Evolutionary conservation across 2,329 filamentous ascomycete species (phyloP).

Genomic region (Arthrobotrys sinensis): DNA sequence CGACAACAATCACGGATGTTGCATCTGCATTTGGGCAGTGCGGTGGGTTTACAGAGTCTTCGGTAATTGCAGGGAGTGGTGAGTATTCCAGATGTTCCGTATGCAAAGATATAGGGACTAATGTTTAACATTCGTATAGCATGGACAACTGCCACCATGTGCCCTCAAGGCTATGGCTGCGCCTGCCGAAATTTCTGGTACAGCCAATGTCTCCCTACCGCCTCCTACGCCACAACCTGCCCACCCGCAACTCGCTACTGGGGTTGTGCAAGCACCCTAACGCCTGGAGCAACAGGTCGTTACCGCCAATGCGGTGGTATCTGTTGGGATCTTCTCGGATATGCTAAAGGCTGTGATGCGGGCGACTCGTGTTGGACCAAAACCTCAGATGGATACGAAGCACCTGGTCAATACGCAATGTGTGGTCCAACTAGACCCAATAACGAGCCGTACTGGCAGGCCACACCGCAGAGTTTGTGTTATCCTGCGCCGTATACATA

Average conservation of each 20-base stretch:
- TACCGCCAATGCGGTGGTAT: conserved; percentile 49
- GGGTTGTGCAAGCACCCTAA: conserved; percentile 44
- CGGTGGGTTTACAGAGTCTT: conserved; percentile 48
- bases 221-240: conserved; percentile 33
- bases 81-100: neutral
- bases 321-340: conserved; percentile 45
- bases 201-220: conserved; percentile 52
- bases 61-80: conserved; percentile 50
- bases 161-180: conserved; percentile 44
- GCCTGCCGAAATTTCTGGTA: conserved; percentile 57
- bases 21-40: conserved; percentile 53
- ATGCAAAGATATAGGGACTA: neutral
- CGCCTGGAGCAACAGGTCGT: conserved; percentile 10
- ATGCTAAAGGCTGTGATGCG: conserved; percentile 24
- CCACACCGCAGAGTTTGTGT: conserved; percentile 27
- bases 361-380: conserved; percentile 42
- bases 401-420: conserved; percentile 46
- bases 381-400: conserved; percentile 43
- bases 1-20: conserved; percentile 45
- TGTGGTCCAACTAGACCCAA: conserved; percentile 25
- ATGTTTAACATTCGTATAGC: neutral
- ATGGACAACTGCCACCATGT: conserved; percentile 51
- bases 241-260: conserved; percentile 44
- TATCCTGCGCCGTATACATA: conserved; percentile 47
- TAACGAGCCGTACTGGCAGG: conserved; percentile 34